phyloP scores from a whole-genome alignment of 805 yeast species.

The Spathaspora girioi region DNA sequence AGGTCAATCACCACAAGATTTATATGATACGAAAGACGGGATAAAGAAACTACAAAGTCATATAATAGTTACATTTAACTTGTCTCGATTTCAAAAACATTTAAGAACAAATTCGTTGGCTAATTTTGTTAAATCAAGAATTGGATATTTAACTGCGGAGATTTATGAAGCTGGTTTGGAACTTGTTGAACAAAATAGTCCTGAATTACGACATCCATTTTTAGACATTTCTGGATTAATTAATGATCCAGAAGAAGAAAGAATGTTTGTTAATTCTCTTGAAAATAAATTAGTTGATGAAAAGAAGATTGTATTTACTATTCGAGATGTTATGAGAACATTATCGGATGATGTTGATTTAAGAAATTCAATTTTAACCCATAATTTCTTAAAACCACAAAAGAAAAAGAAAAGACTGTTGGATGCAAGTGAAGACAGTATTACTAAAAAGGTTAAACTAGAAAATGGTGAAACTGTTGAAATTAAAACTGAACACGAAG shows the following conservation, averaged over 20 bases:
- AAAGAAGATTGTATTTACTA: conserved; percentile 32
- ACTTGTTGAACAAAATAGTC: conserved; percentile 55
- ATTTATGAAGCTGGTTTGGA: conserved; percentile 59
- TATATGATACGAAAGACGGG: conserved; percentile 26
- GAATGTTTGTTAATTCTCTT: conserved; percentile 19
- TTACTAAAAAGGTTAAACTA: conserved; percentile 17
- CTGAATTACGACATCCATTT: conserved; percentile 38
- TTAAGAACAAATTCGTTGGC: conserved; percentile 63
- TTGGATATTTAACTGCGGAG: conserved; percentile 65
- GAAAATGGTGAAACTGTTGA: conserved; percentile 12
- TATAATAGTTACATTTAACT: conserved; percentile 56
- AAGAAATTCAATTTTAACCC: conserved; percentile 42
- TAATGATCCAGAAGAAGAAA: conserved; percentile 44
- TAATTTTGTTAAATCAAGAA: conserved; percentile 57
- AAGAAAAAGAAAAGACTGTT: conserved; percentile 16
- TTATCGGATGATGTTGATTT: conserved; percentile 43
- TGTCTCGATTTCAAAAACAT: conserved; percentile 63
- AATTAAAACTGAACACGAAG: background rate
- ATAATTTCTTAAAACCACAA: conserved; percentile 36
- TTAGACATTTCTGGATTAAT: conserved; percentile 45
- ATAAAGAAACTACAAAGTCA: conserved; percentile 44
- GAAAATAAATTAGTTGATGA: conserved; percentile 33
- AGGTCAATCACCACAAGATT: conserved; percentile 22
- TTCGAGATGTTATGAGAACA: conserved; percentile 28
- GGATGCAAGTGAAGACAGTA: conserved; percentile 11